These are phyloP conservation scores for Rosa lucieae DNA, from an alignment of 306 rosid genomes.

Conservation along the genomic window DNA sequence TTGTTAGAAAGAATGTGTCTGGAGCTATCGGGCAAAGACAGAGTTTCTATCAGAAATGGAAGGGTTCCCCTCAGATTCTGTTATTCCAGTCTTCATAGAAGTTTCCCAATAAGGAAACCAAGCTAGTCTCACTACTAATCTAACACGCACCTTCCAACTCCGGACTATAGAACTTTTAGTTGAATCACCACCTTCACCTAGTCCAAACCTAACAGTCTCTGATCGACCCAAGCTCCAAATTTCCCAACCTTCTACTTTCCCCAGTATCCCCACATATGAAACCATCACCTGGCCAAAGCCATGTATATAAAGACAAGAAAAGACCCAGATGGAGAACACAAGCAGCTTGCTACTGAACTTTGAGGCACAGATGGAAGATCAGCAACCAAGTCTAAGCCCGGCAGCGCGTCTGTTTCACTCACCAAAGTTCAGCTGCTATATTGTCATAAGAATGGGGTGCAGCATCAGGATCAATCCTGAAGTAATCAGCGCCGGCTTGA, in stretches of 20 bases:
- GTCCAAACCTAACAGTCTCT: not conserved
- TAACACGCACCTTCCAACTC: too few relatives aligned
- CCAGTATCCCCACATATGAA: not conserved
- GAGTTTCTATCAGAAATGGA: not conserved
- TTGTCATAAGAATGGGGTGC: conserved; percentile 46
- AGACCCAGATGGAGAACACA: not conserved
- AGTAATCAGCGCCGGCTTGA: conserved; percentile 40
- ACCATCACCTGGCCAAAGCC: not conserved
- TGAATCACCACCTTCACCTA: not conserved
- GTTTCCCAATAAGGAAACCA: not conserved
- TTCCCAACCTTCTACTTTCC: not conserved
- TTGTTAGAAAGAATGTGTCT: not conserved
- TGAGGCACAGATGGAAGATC: not conserved
- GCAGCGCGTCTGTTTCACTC: conserved; percentile 44
- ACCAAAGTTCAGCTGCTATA: conserved; percentile 43
- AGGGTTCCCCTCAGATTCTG: not conserved
- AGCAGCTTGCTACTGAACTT: not conserved
- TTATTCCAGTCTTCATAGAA: not conserved
- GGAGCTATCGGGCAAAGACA: too few relatives aligned
- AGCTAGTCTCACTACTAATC: not conserved
- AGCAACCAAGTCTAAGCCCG: conserved; percentile 42
- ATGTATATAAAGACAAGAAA: not conserved
- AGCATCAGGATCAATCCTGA: conserved; percentile 38
- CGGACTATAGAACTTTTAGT: not conserved
- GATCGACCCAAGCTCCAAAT: not conserved